These are phyloP conservation scores for Nannochloropsis oceanica DNA, from an alignment of 108 stramenopile genomes.

Conservation along the genomic window DNA sequence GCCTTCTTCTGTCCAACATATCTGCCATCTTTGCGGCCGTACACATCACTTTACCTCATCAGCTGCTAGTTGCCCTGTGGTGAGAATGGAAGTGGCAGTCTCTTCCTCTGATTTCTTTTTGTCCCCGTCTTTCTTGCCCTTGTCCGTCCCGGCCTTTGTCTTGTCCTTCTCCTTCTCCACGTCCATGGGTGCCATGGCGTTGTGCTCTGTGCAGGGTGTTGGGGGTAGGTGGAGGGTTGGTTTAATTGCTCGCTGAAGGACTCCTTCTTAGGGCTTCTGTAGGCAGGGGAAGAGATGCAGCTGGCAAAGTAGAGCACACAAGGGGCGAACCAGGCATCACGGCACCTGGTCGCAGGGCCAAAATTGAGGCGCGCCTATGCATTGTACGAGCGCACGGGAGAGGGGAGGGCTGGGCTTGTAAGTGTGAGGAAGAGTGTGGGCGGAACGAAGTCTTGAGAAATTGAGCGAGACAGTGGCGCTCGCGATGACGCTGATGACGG, in stretches of 20 bases:
- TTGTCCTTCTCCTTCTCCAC: neutral
- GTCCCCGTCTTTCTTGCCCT: neutral
- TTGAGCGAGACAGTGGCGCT: no score
- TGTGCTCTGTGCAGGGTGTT: neutral
- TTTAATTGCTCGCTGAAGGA: neutral
- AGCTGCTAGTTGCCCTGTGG: neutral
- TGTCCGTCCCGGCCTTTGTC: neutral
- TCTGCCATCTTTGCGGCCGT: neutral
- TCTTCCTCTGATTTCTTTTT: neutral
- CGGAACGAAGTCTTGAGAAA: no score
- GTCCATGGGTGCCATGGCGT: neutral
- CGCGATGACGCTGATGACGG: no score
- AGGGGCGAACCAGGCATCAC: no score
- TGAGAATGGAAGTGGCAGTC: neutral
- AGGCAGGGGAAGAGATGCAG: no score
- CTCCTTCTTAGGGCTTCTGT: neutral
- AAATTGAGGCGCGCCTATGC: no score
- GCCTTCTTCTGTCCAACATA: neutral
- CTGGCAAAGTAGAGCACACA: no score
- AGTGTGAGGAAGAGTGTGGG: no score
- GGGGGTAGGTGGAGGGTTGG: neutral
- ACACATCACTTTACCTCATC: neutral
- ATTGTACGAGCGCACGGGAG: no score
- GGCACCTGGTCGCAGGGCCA: no score
- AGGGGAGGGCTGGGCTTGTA: no score